Evolutionary conservation across 306 rosid genomes (phyloP).

Genomic region (Cucumis cinereus): DNA sequence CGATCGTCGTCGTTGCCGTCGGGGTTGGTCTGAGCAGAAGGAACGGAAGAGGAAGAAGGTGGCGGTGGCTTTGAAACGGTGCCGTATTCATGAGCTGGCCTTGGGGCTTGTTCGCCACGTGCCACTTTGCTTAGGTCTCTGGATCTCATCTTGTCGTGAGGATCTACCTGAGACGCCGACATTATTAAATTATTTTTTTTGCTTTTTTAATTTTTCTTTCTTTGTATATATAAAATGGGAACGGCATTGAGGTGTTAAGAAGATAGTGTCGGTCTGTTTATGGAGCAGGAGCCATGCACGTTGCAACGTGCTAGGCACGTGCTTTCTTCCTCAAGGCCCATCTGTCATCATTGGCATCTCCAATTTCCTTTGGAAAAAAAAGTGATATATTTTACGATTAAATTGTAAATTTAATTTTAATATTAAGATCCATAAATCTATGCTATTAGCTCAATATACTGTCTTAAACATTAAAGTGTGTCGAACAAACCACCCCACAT

Average conservation of each 20-base stretch:
- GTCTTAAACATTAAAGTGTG: too few relatives aligned
- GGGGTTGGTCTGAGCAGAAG: conserved; percentile 15
- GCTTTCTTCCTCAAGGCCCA: neutral
- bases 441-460: too few relatives aligned
- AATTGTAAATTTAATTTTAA: too few relatives aligned
- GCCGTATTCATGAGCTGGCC: conserved; percentile 42
- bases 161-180: conserved; percentile 33
- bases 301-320: neutral
- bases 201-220: too few relatives aligned
- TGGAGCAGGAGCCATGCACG: neutral
- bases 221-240: neutral
- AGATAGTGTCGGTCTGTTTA: neutral
- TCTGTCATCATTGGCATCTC: neutral
- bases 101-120: conserved; percentile 36
- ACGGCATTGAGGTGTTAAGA: neutral
- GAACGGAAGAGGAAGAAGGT: neutral
- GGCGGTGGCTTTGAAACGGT: conserved; percentile 32
- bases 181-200: neutral
- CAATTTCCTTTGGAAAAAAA: too few relatives aligned
- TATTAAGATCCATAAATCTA: too few relatives aligned
- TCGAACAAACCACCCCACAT: too few relatives aligned
- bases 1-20: neutral
- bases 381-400: too few relatives aligned
- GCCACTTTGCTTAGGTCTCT: conserved; percentile 38
- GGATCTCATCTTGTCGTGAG: conserved; percentile 39